Percentiles rank a stretch among this genome's conserved stretches.
These are phyloP conservation scores for Microcera coccophila DNA, from an alignment of 2,329 filamentous ascomycete species.

Conservation along the genomic window DNA sequence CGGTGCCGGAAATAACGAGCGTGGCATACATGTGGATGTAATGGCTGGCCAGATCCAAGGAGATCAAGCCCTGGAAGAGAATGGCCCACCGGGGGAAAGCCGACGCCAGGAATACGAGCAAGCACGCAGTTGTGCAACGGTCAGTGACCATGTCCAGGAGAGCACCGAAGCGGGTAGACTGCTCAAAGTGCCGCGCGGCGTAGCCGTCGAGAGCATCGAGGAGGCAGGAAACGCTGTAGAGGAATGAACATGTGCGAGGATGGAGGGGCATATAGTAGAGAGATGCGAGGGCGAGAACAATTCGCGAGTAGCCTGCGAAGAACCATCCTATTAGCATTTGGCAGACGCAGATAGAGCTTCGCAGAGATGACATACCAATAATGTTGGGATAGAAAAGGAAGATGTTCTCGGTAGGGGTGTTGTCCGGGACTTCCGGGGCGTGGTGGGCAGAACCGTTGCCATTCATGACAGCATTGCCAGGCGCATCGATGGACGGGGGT, in stretches of 20 bases:
- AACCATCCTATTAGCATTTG: constrained; percentile 2
- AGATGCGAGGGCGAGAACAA: constrained; percentile 80
- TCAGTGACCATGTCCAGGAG: constrained; percentile 99
- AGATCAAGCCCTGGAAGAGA: constrained; percentile 89
- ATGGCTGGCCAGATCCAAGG: constrained; percentile 88
- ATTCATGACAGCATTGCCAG: constrained; percentile 34
- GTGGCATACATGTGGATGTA: constrained; percentile 99
- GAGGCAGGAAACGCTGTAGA: constrained; percentile 91
- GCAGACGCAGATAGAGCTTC: background rate
- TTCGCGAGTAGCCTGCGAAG: constrained; percentile 65
- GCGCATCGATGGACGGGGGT: constrained; percentile 27
- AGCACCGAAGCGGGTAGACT: constrained; percentile 92
- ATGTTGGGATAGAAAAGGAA: constrained; percentile 80
- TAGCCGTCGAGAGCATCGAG: constrained; percentile 94
- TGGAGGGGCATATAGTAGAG: constrained; percentile 99
- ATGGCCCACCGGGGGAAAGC: constrained; percentile 94
- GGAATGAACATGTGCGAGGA: constrained; percentile 85
- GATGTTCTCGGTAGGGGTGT: constrained; percentile 62
- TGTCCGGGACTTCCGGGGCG: constrained; percentile 32
- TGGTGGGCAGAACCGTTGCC: constrained; percentile 44
- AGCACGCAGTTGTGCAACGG: constrained; percentile 90
- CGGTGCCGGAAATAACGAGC: constrained; percentile 76
- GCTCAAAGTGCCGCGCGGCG: constrained; percentile 74
- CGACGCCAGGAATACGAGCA: constrained; percentile 90
- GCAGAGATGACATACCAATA: constrained; percentile 56